Evolutionary conservation across 2,329 filamentous ascomycete species (phyloP), one percentile per base, ranked within the genome.

Genomic region (Amylocarpus encephaloides): DNA sequence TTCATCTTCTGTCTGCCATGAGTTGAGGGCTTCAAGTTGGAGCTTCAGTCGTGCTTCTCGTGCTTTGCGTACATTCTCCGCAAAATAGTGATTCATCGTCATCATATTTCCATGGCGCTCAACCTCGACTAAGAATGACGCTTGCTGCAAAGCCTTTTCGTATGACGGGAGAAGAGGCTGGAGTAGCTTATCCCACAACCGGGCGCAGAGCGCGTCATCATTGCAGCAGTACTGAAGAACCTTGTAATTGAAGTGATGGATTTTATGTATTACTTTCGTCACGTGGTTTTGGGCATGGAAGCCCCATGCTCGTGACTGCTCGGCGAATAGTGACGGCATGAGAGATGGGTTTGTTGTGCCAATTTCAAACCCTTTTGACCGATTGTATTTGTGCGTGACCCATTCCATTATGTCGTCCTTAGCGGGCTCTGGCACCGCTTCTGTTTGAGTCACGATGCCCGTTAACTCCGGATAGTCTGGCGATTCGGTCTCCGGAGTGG

Each of bases 71-170:
- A 55, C 43, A 32, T 68, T 71, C 3, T 71, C 64, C 52, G 68
- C 73, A 63, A 82, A 82, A 48, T 73, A 72, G 35, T 74, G 70
- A 52, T 83, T 79, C 42, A 73, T 61, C 0, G 80, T 83, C 19
- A 68, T 65, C 0, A 74, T 73, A 1, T 63, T 71, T 1, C 69
- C 69, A 0, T 64, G 57, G 1, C 71, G 63, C 60, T 84, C 79
- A 2, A 80, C 69, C 0, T 68, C 41, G 0, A 85, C 59, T 0
- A 86, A 66, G 30, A 79, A 80, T 0, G 62, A 54, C 0, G 72
- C 68, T 12, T 82, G 73, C 0, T 72, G 51, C 35, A 80, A 68
- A 0, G 78, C 76, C 0, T 58, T 62, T 4, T 64, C 54, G 54
- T 85, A 84, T 0, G 66, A 61, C 0, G 60, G 56, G 0, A 68